These are phyloP conservation scores for Colletotrichum incanum DNA, from an alignment of 2,329 filamentous ascomycete genomes.

Conservation along the genomic window DNA sequence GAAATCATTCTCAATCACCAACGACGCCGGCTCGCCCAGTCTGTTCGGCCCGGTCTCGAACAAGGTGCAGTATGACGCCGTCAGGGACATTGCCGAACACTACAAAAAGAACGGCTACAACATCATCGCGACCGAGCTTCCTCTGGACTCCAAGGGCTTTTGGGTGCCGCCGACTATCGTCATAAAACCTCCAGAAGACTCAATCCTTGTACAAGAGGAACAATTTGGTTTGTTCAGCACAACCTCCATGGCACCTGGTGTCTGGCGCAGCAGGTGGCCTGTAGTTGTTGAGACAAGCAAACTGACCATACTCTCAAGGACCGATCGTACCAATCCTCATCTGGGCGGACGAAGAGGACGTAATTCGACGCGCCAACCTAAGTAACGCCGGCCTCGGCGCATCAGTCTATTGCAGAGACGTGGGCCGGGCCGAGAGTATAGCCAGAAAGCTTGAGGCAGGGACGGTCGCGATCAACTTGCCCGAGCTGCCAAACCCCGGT, in stretches of 20 bases:
- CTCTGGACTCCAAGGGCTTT: conserved; percentile 61
- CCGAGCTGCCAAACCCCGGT: conserved; percentile 51
- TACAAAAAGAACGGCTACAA: conserved; percentile 49
- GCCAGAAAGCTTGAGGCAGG: conserved; percentile 70
- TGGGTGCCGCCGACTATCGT: conserved; percentile 72
- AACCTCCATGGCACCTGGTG: neutral
- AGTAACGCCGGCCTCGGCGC: conserved; percentile 68
- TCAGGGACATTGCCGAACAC: conserved; percentile 63
- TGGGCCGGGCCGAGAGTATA: conserved; percentile 65
- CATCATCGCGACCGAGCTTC: conserved; percentile 50
- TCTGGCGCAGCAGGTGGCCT: neutral
- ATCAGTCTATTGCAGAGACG: conserved; percentile 71
- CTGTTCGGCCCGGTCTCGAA: conserved; percentile 74
- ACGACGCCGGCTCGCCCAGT: conserved; percentile 41
- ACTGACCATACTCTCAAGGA: conserved; percentile 49
- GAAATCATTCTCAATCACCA: neutral
- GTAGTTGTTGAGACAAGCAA: neutral
- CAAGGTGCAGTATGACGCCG: conserved; percentile 73
- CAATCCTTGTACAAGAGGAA: conserved; percentile 69
- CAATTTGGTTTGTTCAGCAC: conserved; percentile 53
- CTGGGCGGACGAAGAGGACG: conserved; percentile 74
- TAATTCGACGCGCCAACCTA: conserved; percentile 69
- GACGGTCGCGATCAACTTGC: conserved; percentile 72
- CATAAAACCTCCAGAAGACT: conserved; percentile 71
- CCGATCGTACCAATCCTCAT: conserved; percentile 76